A percentile compares a stretch with the other conserved stretches of the same genome.
phyloP scores from a whole-genome alignment of 345 rosid genomes.

The Trapa incisa region DNA sequence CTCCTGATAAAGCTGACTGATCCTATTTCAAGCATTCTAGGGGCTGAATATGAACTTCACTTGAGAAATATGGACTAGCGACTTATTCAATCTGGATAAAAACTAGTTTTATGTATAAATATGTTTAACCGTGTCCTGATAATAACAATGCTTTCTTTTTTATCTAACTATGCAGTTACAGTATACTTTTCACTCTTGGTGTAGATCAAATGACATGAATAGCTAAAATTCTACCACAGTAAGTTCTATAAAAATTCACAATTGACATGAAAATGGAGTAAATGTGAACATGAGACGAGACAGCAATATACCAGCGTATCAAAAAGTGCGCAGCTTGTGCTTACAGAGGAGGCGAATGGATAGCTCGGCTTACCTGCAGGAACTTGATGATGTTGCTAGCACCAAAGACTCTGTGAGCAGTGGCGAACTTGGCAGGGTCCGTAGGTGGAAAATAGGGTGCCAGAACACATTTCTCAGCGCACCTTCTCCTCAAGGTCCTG shows the following conservation, averaged over 20 bases:
- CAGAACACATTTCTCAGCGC: constrained; percentile 10
- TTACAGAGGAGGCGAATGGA: neutral
- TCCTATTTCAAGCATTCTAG: neutral
- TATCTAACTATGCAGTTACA: neutral
- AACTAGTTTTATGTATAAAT: neutral
- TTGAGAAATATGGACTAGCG: neutral
- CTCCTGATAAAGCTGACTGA: neutral
- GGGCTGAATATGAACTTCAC: neutral
- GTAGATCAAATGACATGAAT: neutral
- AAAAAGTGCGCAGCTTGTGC: neutral
- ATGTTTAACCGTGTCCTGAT: neutral
- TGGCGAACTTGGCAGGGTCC: constrained; percentile 14
- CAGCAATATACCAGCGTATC: neutral
- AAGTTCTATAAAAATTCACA: neutral
- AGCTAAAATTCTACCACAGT: neutral
- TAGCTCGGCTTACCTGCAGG: constrained; percentile 9
- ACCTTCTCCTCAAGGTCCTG: constrained; percentile 9
- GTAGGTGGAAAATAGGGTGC: constrained; percentile 15
- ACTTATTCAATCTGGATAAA: neutral
- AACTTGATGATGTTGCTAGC: constrained; percentile 16
- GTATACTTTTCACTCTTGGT: neutral
- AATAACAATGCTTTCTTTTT: neutral
- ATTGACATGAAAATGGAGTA: neutral
- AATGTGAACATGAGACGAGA: neutral
- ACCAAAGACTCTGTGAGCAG: constrained; percentile 13